These are phyloP conservation scores for Sporisorium exsertum DNA, from an alignment of 1,284 basidiomycete genomes.

Conservation along the genomic window DNA sequence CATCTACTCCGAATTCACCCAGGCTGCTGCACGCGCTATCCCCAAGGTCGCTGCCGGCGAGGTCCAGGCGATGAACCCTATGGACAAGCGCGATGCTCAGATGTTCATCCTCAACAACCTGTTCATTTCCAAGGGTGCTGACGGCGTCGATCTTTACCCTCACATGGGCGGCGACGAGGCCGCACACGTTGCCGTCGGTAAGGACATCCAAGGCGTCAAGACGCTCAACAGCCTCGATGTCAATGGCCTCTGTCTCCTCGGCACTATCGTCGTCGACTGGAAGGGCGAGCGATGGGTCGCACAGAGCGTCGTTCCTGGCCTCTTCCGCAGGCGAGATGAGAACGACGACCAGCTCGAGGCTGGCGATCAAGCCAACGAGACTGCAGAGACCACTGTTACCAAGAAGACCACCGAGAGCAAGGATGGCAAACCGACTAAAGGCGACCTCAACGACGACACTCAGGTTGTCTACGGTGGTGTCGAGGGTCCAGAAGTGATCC, in stretches of 20 bases:
- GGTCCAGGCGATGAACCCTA: constrained; percentile 74
- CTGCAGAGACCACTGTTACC: constrained; percentile 20
- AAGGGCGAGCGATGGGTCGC: constrained; percentile 75
- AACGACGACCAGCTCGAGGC: constrained; percentile 44
- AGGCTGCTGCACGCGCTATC: constrained; percentile 73
- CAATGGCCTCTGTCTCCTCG: constrained; percentile 69
- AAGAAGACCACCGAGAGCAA: constrained; percentile 76
- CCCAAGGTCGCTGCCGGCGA: constrained; percentile 73
- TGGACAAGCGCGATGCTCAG: constrained; percentile 73
- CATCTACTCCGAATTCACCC: constrained; percentile 73
- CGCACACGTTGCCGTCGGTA: constrained; percentile 73
- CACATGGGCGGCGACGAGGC: constrained; percentile 75
- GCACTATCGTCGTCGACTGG: constrained; percentile 74
- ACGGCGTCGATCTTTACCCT: constrained; percentile 73
- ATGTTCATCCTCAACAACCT: constrained; percentile 75
- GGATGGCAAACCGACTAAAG: constrained; percentile 77
- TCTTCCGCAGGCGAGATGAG: constrained; percentile 71
- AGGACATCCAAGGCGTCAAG: constrained; percentile 74
- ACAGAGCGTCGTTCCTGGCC: constrained; percentile 74
- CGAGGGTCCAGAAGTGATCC: constrained; percentile 71
- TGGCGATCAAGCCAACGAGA: constrained; percentile 39
- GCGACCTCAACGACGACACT: constrained; percentile 69
- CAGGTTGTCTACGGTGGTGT: constrained; percentile 73
- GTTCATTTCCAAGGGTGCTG: constrained; percentile 74
- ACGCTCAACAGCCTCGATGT: constrained; percentile 73